These are phyloP conservation scores for Hymenochaete sp. DNA, from an alignment of 1,284 basidiomycete genomes.

Conservation along the genomic window DNA sequence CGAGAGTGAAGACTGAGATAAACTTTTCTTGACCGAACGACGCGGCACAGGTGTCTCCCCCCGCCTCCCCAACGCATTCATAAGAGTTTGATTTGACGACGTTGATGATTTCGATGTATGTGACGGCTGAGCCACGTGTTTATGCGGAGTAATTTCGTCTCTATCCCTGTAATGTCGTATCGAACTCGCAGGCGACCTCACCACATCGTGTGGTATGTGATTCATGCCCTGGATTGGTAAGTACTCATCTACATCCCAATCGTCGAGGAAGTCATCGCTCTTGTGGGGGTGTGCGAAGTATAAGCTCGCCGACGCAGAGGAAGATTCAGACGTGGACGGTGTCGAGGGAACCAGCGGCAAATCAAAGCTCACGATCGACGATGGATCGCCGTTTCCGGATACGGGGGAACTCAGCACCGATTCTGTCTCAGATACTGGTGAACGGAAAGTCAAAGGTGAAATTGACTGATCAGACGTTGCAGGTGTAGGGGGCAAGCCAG, in stretches of 20 bases:
- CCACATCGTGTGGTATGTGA: too few species aligned
- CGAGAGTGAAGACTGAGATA: slow-evolving; percentile 15
- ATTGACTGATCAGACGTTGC: slow-evolving; percentile 2
- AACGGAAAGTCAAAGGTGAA: slow-evolving; percentile 16
- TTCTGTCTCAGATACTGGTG: slow-evolving; percentile 10
- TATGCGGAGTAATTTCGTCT: neutral
- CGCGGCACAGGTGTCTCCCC: slow-evolving; percentile 15
- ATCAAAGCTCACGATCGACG: slow-evolving; percentile 14
- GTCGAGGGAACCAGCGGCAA: slow-evolving; percentile 9
- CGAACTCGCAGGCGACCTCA: too few species aligned
- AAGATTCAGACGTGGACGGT: slow-evolving; percentile 10
- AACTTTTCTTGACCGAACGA: slow-evolving; percentile 14
- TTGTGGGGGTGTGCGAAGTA: slow-evolving; percentile 9
- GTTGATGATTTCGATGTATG: slow-evolving; percentile 14
- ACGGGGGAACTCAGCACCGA: slow-evolving; percentile 11
- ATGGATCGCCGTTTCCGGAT: slow-evolving; percentile 6
- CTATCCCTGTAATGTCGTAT: too few species aligned
- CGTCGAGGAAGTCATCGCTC: neutral
- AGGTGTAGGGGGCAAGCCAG: slow-evolving; percentile 15
- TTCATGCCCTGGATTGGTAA: too few species aligned
- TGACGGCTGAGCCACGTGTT: neutral
- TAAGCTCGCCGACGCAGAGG: slow-evolving; percentile 14
- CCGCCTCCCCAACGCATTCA: slow-evolving; percentile 8
- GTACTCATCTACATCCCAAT: too few species aligned
- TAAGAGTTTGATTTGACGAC: slow-evolving; percentile 13